Evolutionary conservation across 1,284 basidiomycete genomes (phyloP), one percentile per base, ranked within the genome.

Genomic region (Microbotryomycetes sp.): DNA sequence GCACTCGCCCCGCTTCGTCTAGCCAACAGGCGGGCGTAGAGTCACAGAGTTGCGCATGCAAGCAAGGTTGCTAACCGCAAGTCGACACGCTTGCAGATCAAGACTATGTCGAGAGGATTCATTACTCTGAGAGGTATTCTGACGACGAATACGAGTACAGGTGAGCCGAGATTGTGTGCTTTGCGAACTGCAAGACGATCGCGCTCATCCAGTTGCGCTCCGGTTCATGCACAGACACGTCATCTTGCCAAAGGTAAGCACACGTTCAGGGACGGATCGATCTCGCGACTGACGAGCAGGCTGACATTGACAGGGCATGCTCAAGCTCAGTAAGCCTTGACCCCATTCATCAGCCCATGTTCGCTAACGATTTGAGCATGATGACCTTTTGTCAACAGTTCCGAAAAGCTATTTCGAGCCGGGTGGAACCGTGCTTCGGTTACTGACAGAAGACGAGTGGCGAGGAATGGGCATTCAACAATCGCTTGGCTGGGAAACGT

Each of bases 361-460:
- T 28, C 26, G 41, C 23, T 41, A 5, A 26, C 18, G n/a, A n/a
- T n/a, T n/a, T 27, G 5, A 13, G 18, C 21, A 9, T 5, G n/a
- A 9, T 11, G 21, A 28, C 31, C 29, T 3, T 26, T 16, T 41
- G 9, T 41, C 35, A 41, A 3, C 56, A 67, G 66, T 67, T 4
- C 66, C 66, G 24, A 60, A 62, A 53, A 52, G 54, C 13, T 68
- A 60, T 55, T 68, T 68, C 18, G 41, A 63, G 23, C 61, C 61
- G 6, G 64, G 61, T 45, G 47, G 45, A 7, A 60, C 60, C 35
- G 66, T 68, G 2, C 21, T 68, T 46, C 57, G 66, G n/a, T 26
- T 68, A n/a, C 28, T 68, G 41, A 57, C 61, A 3, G 66, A 68
- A 18, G 54, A 59, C 26, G 66, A 68, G 29, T 68, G 66, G 66